Evolutionary conservation across 1,139 yeast species (phyloP), one percentile per base, ranked within the genome.

Genomic region (Kodamaea alishanica): DNA sequence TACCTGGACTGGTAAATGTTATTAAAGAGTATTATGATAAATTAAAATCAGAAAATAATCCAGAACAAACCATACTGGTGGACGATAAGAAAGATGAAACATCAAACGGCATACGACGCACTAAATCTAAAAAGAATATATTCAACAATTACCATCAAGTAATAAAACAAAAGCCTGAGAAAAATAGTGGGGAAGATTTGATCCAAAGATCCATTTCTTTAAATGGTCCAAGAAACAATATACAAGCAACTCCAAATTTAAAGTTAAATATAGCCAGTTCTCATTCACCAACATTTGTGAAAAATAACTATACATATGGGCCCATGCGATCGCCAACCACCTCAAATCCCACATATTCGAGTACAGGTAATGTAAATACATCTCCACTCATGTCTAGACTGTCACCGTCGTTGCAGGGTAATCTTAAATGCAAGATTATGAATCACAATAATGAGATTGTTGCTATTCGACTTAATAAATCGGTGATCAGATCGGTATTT

Each of bases 341-440:
- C 20, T 15, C 20, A 15, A 3, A 15, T 15, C 4, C 20, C 20
- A 4, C 20, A 15, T 15, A 15, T 15, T 15, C 20, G 20, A 15
- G 4, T 15, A 15, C 20, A 15, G 4, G 20, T 15, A 15, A 15
- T 15, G 20, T 15, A 15, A 40, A 25, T 22, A 24, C 32, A 6
- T 34, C 40, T n/a, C 43, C 40, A 4, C 22, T 29, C 23, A 37
- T 34, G 34, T 28, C 36, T 11, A 12, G 41, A 10, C 35, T 32
- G 28, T 24, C 25, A 12, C 24, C 36, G 7, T 30, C 37, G 6
- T 28, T 27, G 24, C 27, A 27, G 20, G 24, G 23, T 3, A 28
- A 41, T 33, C 48, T 63, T 38, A 58, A 58, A 39, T 59, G 70
- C 42, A 63, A 63, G 44, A 54, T 68, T 10, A 46, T 56, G 31